Evolutionary conservation across 163 green algal genomes (phyloP), one percentile per base, ranked within the genome.

Genomic region (Scenedesmus sp.): DNA sequence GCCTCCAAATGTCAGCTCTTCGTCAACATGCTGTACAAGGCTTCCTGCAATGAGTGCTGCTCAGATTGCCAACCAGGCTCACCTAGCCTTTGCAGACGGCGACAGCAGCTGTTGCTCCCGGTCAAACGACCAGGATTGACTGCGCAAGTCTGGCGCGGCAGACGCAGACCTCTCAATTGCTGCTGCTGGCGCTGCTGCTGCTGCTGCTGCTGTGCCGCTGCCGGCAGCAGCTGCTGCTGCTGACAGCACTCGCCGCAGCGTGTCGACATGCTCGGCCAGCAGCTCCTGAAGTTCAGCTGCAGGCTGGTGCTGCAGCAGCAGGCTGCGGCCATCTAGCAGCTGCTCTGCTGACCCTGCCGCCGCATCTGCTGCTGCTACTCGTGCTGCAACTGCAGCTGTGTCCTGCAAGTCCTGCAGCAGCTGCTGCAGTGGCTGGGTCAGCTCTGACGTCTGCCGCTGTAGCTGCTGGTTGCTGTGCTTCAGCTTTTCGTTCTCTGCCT

Each of bases 181-280:
- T 84, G 77, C 46, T 84, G 77, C 6, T 79, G 67, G 13, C 26
- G 67, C 13, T 79, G 67, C 77, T 84, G 77, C 46, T 86, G 79
- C 12, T 86, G 54, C 1, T 86, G 79, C 13, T 86, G 52, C 2
- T 26, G 52, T 56, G 6, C 15, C 2, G 79, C 52, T 62, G 46
- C 34, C 54, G 66, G 46, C 52, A 62, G 79, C 10, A 46, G 26
- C 52, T 18, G 2, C 77, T 84, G 79, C 54, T 67, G 79, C 79
- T 64, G 79, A 86, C 79, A 66, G 52, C 23, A 79, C 4, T 1
- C 23, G 70, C 70, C 46, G 46, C 10, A 79, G 70, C 23, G 46
- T 79, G 70, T 52, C 70, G 0, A 15, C 70, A 79, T 79, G 70
- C 23, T 79, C 23, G 70, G 23, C 46, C 70, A 79, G 70, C 70